phyloP scores from a whole-genome alignment of 2,329 filamentous ascomycete genomes.

The Alternaria dauci region DNA sequence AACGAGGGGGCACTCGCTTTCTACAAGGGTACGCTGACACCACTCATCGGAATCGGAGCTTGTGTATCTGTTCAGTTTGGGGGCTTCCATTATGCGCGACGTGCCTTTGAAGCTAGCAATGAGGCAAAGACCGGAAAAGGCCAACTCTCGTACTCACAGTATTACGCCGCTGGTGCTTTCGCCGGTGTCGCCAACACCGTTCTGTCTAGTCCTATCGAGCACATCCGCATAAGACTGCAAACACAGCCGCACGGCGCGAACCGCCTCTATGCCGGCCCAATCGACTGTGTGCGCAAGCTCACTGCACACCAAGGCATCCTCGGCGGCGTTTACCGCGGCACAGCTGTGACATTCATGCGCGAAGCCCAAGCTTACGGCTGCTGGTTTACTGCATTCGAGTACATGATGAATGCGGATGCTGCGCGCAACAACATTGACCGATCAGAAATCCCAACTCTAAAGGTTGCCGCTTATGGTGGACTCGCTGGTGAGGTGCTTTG shows the following conservation, averaged over 20 bases:
- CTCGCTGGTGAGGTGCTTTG: slow-evolving; percentile 93
- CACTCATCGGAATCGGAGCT: slow-evolving; percentile 92
- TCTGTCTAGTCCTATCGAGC: slow-evolving; percentile 92
- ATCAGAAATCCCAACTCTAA: slow-evolving; percentile 80
- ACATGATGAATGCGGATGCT: slow-evolving; percentile 91
- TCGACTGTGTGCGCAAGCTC: slow-evolving; percentile 91
- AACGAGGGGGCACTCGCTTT: slow-evolving; percentile 91
- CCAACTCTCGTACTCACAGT: slow-evolving; percentile 80
- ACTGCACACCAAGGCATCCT: slow-evolving; percentile 72
- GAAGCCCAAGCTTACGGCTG: slow-evolving; percentile 95
- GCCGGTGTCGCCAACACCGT: slow-evolving; percentile 89
- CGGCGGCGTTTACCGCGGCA: slow-evolving; percentile 83
- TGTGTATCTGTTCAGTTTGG: slow-evolving; percentile 98
- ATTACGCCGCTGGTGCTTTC: slow-evolving; percentile 90
- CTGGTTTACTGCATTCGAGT: slow-evolving; percentile 97
- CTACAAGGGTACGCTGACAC: slow-evolving; percentile 97
- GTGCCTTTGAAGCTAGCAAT: slow-evolving; percentile 82
- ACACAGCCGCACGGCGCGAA: slow-evolving; percentile 89
- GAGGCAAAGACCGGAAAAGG: slow-evolving; percentile 49
- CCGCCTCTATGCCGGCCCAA: slow-evolving; percentile 80
- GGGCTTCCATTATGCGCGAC: slow-evolving; percentile 91
- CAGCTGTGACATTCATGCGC: slow-evolving; percentile 82
- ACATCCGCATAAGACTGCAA: slow-evolving; percentile 94
- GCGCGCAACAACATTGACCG: slow-evolving; percentile 77
- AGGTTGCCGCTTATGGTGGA: slow-evolving; percentile 91